These are phyloP conservation scores for Rasamsonia emersonii DNA, from an alignment of 2,329 filamentous ascomycete species.

Conservation along the genomic window DNA sequence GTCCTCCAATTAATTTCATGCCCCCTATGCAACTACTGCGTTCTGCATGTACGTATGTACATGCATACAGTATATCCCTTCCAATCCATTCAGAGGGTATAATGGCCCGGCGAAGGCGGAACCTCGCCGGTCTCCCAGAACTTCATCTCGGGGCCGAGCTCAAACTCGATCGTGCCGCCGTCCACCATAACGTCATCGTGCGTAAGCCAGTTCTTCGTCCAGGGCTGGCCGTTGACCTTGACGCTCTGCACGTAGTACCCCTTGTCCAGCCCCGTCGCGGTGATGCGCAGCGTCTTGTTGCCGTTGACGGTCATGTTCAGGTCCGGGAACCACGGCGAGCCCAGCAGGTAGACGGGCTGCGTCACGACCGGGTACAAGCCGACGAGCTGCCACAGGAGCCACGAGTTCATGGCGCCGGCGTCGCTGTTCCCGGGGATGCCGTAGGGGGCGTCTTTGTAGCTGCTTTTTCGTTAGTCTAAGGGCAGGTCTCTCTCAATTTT, in stretches of 20 bases:
- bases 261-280: conserved; percentile 34
- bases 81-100: conserved; percentile 6
- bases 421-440: conserved; percentile 63
- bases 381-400: conserved; percentile 44
- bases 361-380: conserved; percentile 43
- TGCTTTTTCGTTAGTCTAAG: conserved; percentile 4
- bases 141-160: conserved; percentile 27
- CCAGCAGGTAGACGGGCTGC: conserved; percentile 39
- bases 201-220: conserved; percentile 49
- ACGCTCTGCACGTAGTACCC: conserved; percentile 47
- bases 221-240: conserved; percentile 43
- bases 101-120: conserved; percentile 43
- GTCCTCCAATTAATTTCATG: too few species aligned
- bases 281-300: conserved; percentile 37
- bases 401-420: conserved; percentile 47
- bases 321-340: conserved; percentile 38
- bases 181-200: conserved; percentile 39
- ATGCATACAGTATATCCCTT: too few species aligned
- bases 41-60: too few species aligned
- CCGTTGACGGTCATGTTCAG: conserved; percentile 25
- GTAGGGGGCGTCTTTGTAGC: conserved; percentile 45
- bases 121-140: conserved; percentile 43
- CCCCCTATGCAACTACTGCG: too few species aligned
- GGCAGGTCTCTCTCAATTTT: neutral
- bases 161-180: conserved; percentile 43